These are phyloP conservation scores for Penicillium sp. DNA, from an alignment of 2,329 filamentous ascomycete species.

Conservation along the genomic window DNA sequence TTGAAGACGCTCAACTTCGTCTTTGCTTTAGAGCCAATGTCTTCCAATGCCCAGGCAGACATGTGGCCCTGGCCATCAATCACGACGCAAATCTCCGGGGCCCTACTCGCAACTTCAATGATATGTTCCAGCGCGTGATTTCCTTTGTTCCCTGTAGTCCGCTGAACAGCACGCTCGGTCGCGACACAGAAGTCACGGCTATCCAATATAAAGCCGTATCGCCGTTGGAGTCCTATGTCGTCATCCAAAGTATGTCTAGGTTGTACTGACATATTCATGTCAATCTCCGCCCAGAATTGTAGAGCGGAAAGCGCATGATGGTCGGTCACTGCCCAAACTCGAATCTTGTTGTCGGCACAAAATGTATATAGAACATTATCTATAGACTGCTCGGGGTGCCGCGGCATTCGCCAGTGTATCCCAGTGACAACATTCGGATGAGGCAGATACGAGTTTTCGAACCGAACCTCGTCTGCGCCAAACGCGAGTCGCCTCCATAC, in stretches of 20 bases:
- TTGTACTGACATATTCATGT: constrained; percentile 69
- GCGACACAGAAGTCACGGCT: constrained; percentile 73
- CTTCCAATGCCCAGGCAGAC: constrained; percentile 90
- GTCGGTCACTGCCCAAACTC: constrained; percentile 79
- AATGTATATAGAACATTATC: constrained; percentile 90
- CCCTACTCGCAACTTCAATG: constrained; percentile 78
- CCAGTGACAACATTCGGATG: constrained; percentile 78
- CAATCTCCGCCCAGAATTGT: constrained; percentile 74
- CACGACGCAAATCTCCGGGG: constrained; percentile 81
- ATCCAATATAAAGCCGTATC: constrained; percentile 79
- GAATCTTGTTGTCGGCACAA: constrained; percentile 72
- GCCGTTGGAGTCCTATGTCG: constrained; percentile 41
- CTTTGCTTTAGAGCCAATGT: constrained; percentile 67
- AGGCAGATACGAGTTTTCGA: constrained; percentile 86
- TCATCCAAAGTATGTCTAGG: constrained; percentile 46
- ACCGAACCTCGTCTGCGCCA: constrained; percentile 74
- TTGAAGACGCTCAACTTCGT: constrained; percentile 73
- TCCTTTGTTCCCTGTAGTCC: constrained; percentile 56
- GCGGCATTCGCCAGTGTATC: constrained; percentile 79
- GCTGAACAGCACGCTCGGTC: constrained; percentile 70
- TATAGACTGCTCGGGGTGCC: constrained; percentile 69
- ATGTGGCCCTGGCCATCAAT: constrained; percentile 80
- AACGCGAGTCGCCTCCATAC: constrained; percentile 87
- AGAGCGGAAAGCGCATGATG: constrained; percentile 67
- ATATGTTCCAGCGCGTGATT: constrained; percentile 77